Evolutionary conservation across 2,329 filamentous ascomycete genomes (phyloP), one percentile per base, ranked within the genome.

Genomic region (Westerdykella sp.): DNA sequence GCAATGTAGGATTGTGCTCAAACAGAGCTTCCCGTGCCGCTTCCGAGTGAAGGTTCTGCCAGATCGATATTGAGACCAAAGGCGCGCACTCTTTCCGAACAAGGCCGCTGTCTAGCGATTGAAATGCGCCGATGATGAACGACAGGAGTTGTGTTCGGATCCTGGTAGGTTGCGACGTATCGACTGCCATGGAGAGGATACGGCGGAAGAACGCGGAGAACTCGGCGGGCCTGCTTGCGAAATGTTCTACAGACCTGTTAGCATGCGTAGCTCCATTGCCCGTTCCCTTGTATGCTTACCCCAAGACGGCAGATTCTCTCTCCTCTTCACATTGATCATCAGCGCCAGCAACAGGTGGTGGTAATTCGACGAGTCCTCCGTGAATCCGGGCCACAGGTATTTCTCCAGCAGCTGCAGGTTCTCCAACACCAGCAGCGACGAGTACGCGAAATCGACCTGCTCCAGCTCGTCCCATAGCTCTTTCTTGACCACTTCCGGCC

Each of bases 81-180:
- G 94, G 88, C 6, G 91, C 93, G 67, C 93, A 97, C 73, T 98
- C 93, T 66, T 96, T 97, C 49, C 93, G 83, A 39, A 98, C 86
- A 43, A 95, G 79, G 31, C 80, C 79, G 62, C 83, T 90, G 65
- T 98, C 94, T 25, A 98, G 75, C 37, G 89, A 96, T 66, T 97
- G 90, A 63, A 96, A 98, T 30, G 91, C 87, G 53, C 84, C 81
- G 40, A 95, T 94, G 49, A 97, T 76, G 67, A 97, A 97, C 18
- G 80, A 85, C 16, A 98, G 73, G n/a, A 97, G 78, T 41, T 95
- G 83, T 7, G 85, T 86, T 47, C 87, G 81, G 42, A 74, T 63
- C 42, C 64, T 65, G 30, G 62, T 65, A 2, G 69, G 59, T 35
- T 74, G 63, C n/a, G 68, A 67, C 1, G 58, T 49, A 46, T 75